Base-by-base conservation (phyloP, 1,139 yeast genomes). In the Geotrichum histeridarum region DNA sequence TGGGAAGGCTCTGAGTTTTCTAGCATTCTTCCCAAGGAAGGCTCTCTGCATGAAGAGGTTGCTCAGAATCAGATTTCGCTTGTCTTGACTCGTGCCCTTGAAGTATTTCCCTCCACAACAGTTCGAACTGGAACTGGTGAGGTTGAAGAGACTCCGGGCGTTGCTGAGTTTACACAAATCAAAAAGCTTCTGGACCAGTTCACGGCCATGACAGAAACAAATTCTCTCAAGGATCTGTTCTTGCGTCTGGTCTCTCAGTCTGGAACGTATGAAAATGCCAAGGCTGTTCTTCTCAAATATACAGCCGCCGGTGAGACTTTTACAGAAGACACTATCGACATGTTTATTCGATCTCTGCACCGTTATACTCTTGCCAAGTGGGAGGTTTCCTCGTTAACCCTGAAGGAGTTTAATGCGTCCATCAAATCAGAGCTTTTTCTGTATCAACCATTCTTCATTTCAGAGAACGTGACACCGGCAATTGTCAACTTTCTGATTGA, bases 201-300 rank as follows among this genome's bases (percentile, higher is more conserved):
- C 22, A 43, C 48, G 33, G 9, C 51, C 42, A 42, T 48, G 37
- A 31, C 46, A 41, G 39, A 38, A 30, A 17, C 59, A 51, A n/a
- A 53, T 8, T 51, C 49, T 7, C 42, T 64, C 35, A 61, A 63
- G 27, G 71, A 67, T 49, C 53, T 63, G 51, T 58, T 65, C 57
- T 59, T 69, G 50, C 63, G 61, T 32, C 59, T 69, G 12, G 60
- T 64, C 2, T 63, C 69, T 4, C 56, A 59, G 32, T 60, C 67
- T 32, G 70, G 70, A 17, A 48, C 68, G 4, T 54, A 67, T 6
- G 62, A 59, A 5, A 53, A 52, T 9, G 66, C 71, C 9, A 63
- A 63, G 14, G 62, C 60, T 27, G 43, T 61, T 4, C 55, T 62
- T 41, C 51, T 60, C 12, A 37, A 56, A 46, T 52, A 54, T 31